Percentiles rank a stretch among this genome's conserved stretches.
These are phyloP conservation scores for Parmales sp. DNA, from an alignment of 108 stramenopile genomes.

Conservation along the genomic window DNA sequence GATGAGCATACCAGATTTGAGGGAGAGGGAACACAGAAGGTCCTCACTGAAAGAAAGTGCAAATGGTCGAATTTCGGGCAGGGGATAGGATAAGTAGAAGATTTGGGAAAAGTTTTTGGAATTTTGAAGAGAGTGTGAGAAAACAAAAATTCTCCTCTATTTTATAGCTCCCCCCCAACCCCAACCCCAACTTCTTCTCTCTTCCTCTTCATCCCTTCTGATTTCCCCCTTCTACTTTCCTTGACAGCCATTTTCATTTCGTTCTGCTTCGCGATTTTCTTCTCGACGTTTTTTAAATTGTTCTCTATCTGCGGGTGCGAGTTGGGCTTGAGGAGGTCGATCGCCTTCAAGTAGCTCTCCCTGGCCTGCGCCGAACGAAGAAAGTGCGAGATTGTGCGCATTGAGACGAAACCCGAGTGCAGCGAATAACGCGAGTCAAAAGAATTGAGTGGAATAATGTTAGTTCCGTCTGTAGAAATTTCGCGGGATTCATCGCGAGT, in stretches of 20 bases:
- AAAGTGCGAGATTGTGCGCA: no score
- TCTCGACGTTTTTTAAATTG: conserved; percentile 3
- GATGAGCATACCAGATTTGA: no score
- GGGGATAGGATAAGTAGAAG: not conserved
- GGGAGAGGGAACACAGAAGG: not conserved
- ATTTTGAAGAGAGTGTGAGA: not conserved
- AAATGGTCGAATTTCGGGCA: not conserved
- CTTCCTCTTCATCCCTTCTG: not conserved
- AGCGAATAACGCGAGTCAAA: no score
- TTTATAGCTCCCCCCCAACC: not conserved
- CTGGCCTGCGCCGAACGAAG: no score
- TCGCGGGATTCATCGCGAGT: no score
- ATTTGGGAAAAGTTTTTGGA: not conserved
- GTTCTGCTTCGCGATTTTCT: not conserved
- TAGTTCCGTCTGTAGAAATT: no score
- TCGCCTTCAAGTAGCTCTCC: not conserved
- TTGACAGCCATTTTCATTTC: not conserved
- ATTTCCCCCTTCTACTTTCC: not conserved
- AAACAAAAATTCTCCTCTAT: not conserved
- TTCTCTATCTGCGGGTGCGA: conserved; percentile 5
- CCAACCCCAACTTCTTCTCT: not conserved
- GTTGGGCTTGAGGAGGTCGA: not conserved
- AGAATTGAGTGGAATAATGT: no score
- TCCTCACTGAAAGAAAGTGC: not conserved
- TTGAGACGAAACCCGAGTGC: no score